Conservation (phyloP, 169 alveolate genomes). For the Eimeria praecox region DNA sequence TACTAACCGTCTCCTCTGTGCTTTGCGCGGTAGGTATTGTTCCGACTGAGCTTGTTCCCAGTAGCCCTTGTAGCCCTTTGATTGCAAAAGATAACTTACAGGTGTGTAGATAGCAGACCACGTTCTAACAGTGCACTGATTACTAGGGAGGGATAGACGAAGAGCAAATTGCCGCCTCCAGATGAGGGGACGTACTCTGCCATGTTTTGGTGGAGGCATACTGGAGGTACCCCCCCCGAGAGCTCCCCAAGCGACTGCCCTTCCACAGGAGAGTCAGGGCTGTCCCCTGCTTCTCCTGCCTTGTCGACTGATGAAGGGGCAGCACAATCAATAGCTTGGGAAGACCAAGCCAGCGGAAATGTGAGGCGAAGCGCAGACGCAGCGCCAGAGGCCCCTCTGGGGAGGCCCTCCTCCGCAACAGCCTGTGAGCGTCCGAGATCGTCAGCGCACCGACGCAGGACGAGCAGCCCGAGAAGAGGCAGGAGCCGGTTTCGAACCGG, state of each 20-base stretch:
- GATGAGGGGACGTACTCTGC: slow-evolving; percentile 32
- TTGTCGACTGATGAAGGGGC: background rate
- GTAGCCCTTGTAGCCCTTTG: background rate
- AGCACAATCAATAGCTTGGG: background rate
- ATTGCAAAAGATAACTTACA: background rate
- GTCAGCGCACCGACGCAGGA: background rate
- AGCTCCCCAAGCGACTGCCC: background rate
- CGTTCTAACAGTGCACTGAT: background rate
- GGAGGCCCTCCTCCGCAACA: background rate
- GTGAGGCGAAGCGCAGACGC: background rate
- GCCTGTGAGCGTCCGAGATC: background rate
- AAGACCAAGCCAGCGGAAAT: too few species aligned
- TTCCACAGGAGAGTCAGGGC: background rate
- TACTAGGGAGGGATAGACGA: background rate
- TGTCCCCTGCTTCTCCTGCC: background rate
- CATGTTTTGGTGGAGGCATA: slow-evolving; percentile 37
- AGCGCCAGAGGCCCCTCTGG: background rate
- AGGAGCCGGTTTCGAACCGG: background rate
- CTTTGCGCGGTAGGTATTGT: background rate
- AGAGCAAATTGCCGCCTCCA: background rate
- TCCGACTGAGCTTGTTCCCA: background rate
- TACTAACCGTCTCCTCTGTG: background rate
- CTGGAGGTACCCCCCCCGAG: slow-evolving; percentile 22
- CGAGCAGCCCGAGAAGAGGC: background rate
- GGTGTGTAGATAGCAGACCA: background rate